These are phyloP conservation scores for Salix viminalis DNA, from an alignment of 345 rosid genomes.

Conservation along the genomic window DNA sequence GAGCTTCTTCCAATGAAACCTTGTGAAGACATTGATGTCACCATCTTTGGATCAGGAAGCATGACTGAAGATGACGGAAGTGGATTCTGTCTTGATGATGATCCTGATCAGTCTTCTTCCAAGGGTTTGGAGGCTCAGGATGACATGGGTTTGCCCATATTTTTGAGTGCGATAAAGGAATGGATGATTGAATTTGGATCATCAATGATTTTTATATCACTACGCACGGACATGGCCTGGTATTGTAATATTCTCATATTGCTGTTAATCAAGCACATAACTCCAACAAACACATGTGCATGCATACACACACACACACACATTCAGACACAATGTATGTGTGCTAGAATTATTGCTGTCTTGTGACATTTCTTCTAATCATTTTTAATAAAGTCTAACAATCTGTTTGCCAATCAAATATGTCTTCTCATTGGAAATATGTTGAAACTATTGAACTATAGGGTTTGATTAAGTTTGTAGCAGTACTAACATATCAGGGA, in stretches of 20 bases:
- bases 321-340: not conserved
- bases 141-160: constrained; percentile 47
- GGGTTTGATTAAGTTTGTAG: not conserved
- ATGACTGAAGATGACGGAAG: constrained; percentile 66
- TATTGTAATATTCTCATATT: constrained; percentile 25
- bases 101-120: constrained; percentile 41
- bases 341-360: not conserved
- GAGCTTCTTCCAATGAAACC: constrained; percentile 81
- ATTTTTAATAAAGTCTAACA: not conserved
- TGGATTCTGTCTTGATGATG: constrained; percentile 46
- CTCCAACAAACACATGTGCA: not conserved
- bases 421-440: not conserved
- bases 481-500: not conserved
- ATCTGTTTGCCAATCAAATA: not conserved
- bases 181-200: constrained; percentile 85
- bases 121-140: constrained; percentile 28
- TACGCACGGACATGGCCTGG: constrained; percentile 85
- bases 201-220: constrained; percentile 49
- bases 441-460: not conserved
- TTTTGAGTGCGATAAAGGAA: constrained; percentile 68
- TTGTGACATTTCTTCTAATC: not conserved
- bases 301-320: not conserved
- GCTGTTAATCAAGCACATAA: not conserved
- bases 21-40: constrained; percentile 67
- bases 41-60: constrained; percentile 66